A percentile compares a stretch with the other conserved stretches of the same genome.
Evolutionary conservation across 2,329 filamentous ascomycete species (phyloP).

Genomic region (Polychaeton citri): DNA sequence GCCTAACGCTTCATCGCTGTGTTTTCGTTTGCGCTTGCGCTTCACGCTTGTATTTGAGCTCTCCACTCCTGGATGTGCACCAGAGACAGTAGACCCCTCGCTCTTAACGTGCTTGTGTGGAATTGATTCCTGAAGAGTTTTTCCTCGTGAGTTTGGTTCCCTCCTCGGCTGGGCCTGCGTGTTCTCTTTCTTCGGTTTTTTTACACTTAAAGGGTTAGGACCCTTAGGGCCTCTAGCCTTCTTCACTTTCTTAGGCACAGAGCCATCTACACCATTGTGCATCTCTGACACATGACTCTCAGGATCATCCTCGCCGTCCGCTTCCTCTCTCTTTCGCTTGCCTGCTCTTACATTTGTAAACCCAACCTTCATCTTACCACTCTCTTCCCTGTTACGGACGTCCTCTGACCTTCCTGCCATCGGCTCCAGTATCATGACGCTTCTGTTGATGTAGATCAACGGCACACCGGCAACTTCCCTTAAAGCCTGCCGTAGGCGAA

Average conservation of each 20-base stretch:
- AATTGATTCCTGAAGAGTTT: no score
- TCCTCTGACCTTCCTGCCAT: constrained; percentile 57
- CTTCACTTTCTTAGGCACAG: constrained; percentile 35
- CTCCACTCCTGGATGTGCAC: no score
- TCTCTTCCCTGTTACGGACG: constrained; percentile 55
- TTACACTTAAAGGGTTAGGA: constrained; percentile 58
- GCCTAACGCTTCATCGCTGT: constrained; percentile 6
- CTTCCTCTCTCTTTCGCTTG: constrained; percentile 11
- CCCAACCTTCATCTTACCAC: constrained; percentile 59
- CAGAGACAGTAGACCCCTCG: no score
- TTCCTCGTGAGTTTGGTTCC: no score
- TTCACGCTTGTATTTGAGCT: no score
- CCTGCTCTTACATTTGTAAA: constrained; percentile 28
- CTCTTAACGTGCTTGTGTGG: no score
- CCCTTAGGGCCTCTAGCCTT: constrained; percentile 49
- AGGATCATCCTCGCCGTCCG: constrained; percentile 11
- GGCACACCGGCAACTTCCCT: constrained; percentile 59
- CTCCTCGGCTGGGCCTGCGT: no score
- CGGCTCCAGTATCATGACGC: constrained; percentile 66
- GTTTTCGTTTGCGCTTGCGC: constrained; percentile 15
- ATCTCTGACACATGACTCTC: constrained; percentile 24
- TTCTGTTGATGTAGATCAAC: constrained; percentile 63
- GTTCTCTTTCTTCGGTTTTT: constrained; percentile 49
- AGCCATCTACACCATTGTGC: constrained; percentile 10
- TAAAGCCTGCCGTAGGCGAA: constrained; percentile 49